A percentile compares a stretch with the other conserved stretches of the same genome.
Evolutionary conservation across 2,329 filamentous ascomycete genomes (phyloP).

Genomic region (Ophiocordyceps australis): DNA sequence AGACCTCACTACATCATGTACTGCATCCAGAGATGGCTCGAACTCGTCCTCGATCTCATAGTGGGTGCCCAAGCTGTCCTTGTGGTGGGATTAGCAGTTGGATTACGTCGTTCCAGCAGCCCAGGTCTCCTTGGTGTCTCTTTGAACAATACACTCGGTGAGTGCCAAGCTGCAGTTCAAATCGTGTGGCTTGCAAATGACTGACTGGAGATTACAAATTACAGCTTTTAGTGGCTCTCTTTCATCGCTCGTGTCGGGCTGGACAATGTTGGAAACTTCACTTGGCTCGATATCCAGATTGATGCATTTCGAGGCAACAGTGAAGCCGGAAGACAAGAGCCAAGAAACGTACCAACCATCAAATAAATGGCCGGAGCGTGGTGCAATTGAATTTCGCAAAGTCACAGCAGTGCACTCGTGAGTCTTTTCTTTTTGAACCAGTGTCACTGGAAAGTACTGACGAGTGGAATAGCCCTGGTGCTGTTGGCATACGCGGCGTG

Average conservation of each 20-base stretch:
- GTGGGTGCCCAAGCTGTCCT: conserved; percentile 23
- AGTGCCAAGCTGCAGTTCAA: background rate
- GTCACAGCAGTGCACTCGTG: conserved; percentile 1
- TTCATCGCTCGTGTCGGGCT: conserved; percentile 3
- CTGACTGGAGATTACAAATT: background rate
- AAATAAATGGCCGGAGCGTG: conserved; percentile 1
- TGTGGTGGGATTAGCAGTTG: conserved; percentile 22
- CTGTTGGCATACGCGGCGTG: conserved; percentile 1
- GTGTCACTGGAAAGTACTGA: too few relatives aligned
- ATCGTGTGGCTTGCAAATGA: background rate
- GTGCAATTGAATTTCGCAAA: conserved; percentile 1
- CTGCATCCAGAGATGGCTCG: conserved; percentile 35
- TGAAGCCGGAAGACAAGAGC: conserved; percentile 1
- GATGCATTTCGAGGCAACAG: conserved; percentile 1
- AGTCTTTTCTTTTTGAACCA: too few relatives aligned
- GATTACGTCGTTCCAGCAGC: conserved; percentile 1
- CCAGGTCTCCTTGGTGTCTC: conserved; percentile 3
- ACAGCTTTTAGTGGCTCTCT: conserved; percentile 3
- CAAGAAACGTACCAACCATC: conserved; percentile 1
- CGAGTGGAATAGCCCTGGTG: conserved; percentile 1
- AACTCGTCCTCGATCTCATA: conserved; percentile 25
- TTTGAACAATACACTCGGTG: conserved; percentile 3
- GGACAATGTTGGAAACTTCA: conserved; percentile 5
- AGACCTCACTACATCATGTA: conserved; percentile 34
- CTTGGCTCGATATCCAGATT: conserved; percentile 4